Percentiles rank a stretch among this genome's conserved stretches.
phyloP scores from a whole-genome alignment of 495 filamentous ascomycete genomes.

The Penicillium nucicola region DNA sequence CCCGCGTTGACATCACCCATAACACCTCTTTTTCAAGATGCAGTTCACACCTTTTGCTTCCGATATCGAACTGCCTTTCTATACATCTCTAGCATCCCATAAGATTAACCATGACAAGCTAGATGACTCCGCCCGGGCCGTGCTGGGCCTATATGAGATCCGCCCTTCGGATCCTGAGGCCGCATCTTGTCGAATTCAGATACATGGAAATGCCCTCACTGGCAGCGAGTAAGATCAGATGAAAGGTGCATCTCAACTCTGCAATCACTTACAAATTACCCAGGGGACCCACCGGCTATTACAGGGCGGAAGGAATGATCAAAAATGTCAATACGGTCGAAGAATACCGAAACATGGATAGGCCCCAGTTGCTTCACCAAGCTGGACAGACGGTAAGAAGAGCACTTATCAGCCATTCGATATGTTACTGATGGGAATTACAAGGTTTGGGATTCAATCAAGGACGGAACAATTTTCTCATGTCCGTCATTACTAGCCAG shows the following conservation, averaged over 20 bases:
- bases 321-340: slow-evolving; percentile 96
- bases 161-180: slow-evolving; percentile 64
- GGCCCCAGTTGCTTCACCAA: slow-evolving; percentile 64
- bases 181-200: slow-evolving; percentile 77
- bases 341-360: slow-evolving; percentile 79
- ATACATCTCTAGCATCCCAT: slow-evolving; percentile 77
- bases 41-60: slow-evolving; percentile 83
- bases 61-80: slow-evolving; percentile 93
- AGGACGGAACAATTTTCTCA: slow-evolving; percentile 92
- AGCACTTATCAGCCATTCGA: not conserved
- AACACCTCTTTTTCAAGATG: slow-evolving; percentile 24
- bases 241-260: not conserved
- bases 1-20: not conserved
- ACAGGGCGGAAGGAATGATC: slow-evolving; percentile 87
- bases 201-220: slow-evolving; percentile 80
- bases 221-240: slow-evolving; percentile 77
- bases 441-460: slow-evolving; percentile 95
- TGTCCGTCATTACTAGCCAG: slow-evolving; percentile 86
- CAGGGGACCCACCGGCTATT: slow-evolving; percentile 69
- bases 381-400: slow-evolving; percentile 68
- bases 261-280: slow-evolving; percentile 8
- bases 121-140: slow-evolving; percentile 80
- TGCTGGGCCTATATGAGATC: slow-evolving; percentile 88
- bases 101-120: slow-evolving; percentile 98
- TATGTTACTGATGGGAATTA: not conserved